These are phyloP conservation scores for Penicillium sp. DNA, from an alignment of 2,329 filamentous ascomycete species.

Conservation along the genomic window DNA sequence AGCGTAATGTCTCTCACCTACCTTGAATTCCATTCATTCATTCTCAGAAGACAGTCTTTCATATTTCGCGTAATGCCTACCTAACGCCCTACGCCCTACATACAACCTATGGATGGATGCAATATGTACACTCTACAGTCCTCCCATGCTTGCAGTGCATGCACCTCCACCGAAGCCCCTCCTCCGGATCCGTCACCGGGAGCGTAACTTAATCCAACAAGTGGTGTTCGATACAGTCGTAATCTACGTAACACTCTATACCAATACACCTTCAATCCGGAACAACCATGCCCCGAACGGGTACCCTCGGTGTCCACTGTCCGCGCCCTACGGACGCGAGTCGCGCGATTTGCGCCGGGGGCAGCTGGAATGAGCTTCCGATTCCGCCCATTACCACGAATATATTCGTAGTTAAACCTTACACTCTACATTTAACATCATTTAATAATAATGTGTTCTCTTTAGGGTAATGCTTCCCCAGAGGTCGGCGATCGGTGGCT, in stretches of 20 bases:
- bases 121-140: too few relatives aligned
- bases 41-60: too few relatives aligned
- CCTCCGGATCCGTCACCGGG: neutral
- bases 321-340: neutral
- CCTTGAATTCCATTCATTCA: too few relatives aligned
- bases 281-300: neutral
- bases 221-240: neutral
- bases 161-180: neutral
- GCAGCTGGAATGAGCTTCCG: neutral
- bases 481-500: constrained; percentile 13
- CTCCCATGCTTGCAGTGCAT: neutral
- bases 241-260: neutral
- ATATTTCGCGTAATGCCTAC: too few relatives aligned
- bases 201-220: neutral
- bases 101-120: too few relatives aligned
- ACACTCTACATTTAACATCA: too few relatives aligned
- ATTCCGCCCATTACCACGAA: neutral
- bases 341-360: neutral
- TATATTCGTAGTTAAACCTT: too few relatives aligned
- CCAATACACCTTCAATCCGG: neutral
- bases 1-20: too few relatives aligned
- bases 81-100: too few relatives aligned
- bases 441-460: too few relatives aligned
- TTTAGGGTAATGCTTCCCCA: neutral
- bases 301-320: constrained; percentile 2